These are phyloP conservation scores for Parachaetomium inaequale DNA, from an alignment of 495 filamentous ascomycete genomes.

Conservation along the genomic window DNA sequence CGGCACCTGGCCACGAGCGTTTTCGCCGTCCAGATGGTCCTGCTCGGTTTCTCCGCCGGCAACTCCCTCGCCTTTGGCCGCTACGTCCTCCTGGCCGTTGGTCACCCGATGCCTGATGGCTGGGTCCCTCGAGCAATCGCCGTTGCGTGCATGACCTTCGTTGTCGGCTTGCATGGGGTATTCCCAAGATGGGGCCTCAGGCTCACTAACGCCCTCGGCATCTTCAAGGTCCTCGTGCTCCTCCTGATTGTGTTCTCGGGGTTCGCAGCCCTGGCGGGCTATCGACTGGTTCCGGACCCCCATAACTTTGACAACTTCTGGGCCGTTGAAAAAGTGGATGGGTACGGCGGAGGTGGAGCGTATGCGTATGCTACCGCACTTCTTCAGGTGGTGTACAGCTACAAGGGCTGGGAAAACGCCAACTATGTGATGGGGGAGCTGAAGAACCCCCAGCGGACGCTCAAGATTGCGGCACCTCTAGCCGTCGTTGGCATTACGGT, in stretches of 20 bases:
- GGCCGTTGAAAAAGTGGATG: conserved; percentile 39
- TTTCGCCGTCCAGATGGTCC: conserved; percentile 56
- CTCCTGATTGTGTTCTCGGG: conserved; percentile 61
- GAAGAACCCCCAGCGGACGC: conserved; percentile 56
- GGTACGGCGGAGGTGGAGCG: conserved; percentile 39
- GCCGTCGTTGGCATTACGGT: conserved; percentile 55
- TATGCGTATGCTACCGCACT: conserved; percentile 47
- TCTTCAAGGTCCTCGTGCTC: conserved; percentile 63
- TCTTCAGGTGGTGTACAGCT: conserved; percentile 49
- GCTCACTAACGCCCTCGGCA: conserved; percentile 59
- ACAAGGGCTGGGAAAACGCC: conserved; percentile 48
- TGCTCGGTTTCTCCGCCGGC: conserved; percentile 50
- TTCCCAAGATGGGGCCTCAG: conserved; percentile 60
- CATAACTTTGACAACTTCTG: conserved; percentile 36
- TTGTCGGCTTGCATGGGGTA: conserved; percentile 54
- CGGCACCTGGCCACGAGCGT: conserved; percentile 59
- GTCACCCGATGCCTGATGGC: conserved; percentile 46
- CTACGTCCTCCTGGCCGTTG: conserved; percentile 61
- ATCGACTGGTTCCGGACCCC: conserved; percentile 25
- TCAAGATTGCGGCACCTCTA: conserved; percentile 58
- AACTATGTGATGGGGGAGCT: conserved; percentile 58
- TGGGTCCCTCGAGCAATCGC: conserved; percentile 62
- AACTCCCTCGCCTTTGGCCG: conserved; percentile 66
- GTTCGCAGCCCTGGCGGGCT: conserved; percentile 37
- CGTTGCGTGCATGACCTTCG: conserved; percentile 50